These are phyloP conservation scores for Sugiyamaella pinicola DNA, from an alignment of 1,139 yeast genomes.

Conservation along the genomic window DNA sequence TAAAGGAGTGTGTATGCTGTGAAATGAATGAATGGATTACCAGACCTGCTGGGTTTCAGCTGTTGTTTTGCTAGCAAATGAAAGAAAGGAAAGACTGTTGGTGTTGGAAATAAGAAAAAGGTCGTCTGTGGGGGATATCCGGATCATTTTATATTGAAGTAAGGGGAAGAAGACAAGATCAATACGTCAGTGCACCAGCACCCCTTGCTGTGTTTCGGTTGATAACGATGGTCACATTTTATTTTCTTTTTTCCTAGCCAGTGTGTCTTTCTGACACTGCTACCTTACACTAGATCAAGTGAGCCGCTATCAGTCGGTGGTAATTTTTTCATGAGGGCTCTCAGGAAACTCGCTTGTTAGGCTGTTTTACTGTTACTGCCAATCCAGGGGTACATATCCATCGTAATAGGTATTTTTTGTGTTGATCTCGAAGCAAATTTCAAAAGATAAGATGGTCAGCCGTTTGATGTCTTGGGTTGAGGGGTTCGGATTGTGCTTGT, in stretches of 20 bases:
- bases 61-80: neutral
- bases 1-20: neutral
- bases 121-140: neutral
- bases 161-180: neutral
- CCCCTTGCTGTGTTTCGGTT: neutral
- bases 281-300: neutral
- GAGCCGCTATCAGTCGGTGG: neutral
- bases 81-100: neutral
- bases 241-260: neutral
- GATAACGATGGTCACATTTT: neutral
- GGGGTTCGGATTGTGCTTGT: too few species aligned
- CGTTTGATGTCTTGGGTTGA: neutral
- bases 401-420: neutral
- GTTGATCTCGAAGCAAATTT: neutral
- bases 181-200: neutral
- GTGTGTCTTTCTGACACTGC: neutral
- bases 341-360: neutral
- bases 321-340: neutral
- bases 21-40: slow-evolving; percentile 3
- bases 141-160: slow-evolving; percentile 3
- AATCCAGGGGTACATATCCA: neutral
- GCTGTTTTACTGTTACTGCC: neutral
- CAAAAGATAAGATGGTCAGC: neutral
- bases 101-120: neutral
- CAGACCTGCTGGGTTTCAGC: slow-evolving; percentile 14